Conservation (phyloP, 2,329 filamentous ascomycete genomes). For the Nannizziopsis barbatae region DNA sequence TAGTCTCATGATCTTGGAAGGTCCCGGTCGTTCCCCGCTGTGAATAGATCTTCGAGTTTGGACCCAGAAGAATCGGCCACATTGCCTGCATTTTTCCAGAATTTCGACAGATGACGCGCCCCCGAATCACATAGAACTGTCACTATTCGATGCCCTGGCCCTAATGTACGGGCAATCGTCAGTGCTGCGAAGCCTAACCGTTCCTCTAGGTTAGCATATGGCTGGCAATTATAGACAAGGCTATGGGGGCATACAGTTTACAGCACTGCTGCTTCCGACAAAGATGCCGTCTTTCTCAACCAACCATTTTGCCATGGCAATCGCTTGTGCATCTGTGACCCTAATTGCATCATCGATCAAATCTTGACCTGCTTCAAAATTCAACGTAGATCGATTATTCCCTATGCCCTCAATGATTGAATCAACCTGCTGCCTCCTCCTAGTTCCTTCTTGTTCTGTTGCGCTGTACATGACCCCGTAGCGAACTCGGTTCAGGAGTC, state of each 20-base stretch:
- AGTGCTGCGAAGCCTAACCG: constrained; percentile 38
- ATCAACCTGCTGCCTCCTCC: constrained; percentile 82
- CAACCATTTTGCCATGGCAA: constrained; percentile 88
- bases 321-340: constrained; percentile 79
- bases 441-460: constrained; percentile 82
- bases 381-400: constrained; percentile 85
- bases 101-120: constrained; percentile 42
- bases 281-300: constrained; percentile 95
- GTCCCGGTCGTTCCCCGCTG: constrained; percentile 24
- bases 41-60: constrained; percentile 37
- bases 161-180: constrained; percentile 36
- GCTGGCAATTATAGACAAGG: not conserved
- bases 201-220: constrained; percentile 1
- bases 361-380: constrained; percentile 78
- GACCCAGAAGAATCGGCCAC: constrained; percentile 37
- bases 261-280: constrained; percentile 85
- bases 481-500: constrained; percentile 80
- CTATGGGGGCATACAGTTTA: constrained; percentile 57
- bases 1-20: not conserved
- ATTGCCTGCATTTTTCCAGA: constrained; percentile 40
- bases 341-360: constrained; percentile 82
- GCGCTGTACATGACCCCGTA: constrained; percentile 92
- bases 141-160: constrained; percentile 39
- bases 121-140: constrained; percentile 43
- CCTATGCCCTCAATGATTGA: constrained; percentile 93